phyloP scores from a whole-genome alignment of 345 rosid genomes.

The Heritiera littoralis region DNA sequence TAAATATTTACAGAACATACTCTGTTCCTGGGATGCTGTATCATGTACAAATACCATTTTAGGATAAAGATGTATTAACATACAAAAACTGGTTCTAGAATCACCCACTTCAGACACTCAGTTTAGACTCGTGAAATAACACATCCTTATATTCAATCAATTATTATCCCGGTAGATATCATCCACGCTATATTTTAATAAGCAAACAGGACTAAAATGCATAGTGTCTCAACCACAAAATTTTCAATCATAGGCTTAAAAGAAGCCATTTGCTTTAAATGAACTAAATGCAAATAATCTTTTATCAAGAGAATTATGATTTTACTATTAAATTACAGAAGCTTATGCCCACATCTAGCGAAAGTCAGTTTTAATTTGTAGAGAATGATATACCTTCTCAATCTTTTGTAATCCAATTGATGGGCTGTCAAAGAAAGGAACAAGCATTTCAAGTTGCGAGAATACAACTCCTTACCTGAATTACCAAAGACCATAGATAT shows the following conservation, averaged over 20 bases:
- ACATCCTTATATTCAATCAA: background rate
- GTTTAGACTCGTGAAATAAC: background rate
- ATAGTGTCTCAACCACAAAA: background rate
- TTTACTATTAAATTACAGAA: background rate
- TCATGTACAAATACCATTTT: background rate
- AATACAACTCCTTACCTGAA: slow-evolving; percentile 70
- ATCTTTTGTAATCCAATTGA: slow-evolving; percentile 63
- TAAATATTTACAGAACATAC: background rate
- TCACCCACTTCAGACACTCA: background rate
- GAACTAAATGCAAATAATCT: background rate
- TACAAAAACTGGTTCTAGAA: background rate
- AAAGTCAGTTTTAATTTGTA: slow-evolving; percentile 13
- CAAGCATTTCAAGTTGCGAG: slow-evolving; percentile 79
- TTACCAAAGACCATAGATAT: slow-evolving; percentile 18
- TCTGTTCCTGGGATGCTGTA: background rate
- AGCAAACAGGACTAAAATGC: background rate
- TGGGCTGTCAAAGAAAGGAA: slow-evolving; percentile 81
- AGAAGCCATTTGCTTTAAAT: background rate
- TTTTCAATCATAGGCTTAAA: background rate
- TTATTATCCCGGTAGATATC: background rate
- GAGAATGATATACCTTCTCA: slow-evolving; percentile 52
- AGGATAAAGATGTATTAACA: background rate
- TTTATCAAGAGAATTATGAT: background rate
- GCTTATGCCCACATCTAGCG: background rate
- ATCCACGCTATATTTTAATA: background rate